Conservation (phyloP, 768 basidiomycete genomes). For the Butyriboletus loyo region DNA sequence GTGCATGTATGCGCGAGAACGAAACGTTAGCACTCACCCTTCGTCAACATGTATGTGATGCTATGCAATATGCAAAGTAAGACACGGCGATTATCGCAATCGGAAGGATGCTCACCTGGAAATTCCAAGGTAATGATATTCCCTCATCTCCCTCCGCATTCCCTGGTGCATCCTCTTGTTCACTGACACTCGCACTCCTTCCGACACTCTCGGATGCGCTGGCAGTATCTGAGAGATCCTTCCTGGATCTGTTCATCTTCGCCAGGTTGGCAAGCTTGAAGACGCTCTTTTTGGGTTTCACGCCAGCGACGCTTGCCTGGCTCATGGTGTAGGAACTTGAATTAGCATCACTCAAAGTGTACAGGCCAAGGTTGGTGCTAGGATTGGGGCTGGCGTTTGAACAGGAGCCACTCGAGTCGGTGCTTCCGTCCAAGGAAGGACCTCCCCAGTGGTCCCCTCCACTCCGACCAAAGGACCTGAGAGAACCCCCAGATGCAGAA, state of each 20-base stretch:
- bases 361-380: slow-evolving; percentile 2
- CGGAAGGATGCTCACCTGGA: slow-evolving; percentile 47
- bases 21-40: slow-evolving; percentile 42
- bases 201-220: slow-evolving; percentile 14
- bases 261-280: slow-evolving; percentile 37
- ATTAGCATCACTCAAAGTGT: slow-evolving; percentile 15
- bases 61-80: slow-evolving; percentile 32
- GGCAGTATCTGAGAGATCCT: slow-evolving; percentile 24
- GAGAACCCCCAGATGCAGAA: slow-evolving; percentile 17
- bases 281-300: slow-evolving; percentile 29
- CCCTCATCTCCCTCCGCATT: slow-evolving; percentile 47
- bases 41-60: slow-evolving; percentile 82
- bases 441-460: slow-evolving; percentile 8
- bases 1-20: neutral
- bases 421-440: slow-evolving; percentile 24
- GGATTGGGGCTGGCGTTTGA: slow-evolving; percentile 3
- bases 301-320: slow-evolving; percentile 1
- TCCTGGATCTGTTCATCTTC: slow-evolving; percentile 32
- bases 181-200: slow-evolving; percentile 12
- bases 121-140: slow-evolving; percentile 72
- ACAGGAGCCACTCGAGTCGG: slow-evolving; percentile 26
- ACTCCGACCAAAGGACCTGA: slow-evolving; percentile 12
- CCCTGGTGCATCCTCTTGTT: slow-evolving; percentile 1
- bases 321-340: slow-evolving; percentile 12
- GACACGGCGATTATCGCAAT: neutral